Conservation (phyloP, 2,329 filamentous ascomycete genomes). For the Aspergillus oerlinghausenensis region DNA sequence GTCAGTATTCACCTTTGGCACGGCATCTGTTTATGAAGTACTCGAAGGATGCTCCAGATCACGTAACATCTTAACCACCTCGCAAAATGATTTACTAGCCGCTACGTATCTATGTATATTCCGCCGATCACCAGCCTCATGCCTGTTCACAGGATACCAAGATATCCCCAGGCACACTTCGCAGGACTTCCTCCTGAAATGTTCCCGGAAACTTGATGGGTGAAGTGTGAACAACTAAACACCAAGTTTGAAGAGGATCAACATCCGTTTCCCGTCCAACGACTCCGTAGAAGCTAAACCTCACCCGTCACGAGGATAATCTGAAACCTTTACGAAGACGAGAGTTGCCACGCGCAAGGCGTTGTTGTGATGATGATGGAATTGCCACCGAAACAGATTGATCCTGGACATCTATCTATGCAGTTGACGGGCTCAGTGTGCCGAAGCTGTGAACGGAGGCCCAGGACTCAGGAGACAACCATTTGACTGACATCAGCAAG, state of each 20-base stretch:
- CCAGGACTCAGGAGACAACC: neutral
- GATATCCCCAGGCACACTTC: neutral
- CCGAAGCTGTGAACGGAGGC: neutral
- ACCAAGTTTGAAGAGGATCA: no score
- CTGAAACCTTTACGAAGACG: neutral
- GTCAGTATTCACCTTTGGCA: neutral
- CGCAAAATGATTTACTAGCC: neutral
- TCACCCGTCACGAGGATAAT: neutral
- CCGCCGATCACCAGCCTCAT: neutral
- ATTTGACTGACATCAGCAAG: neutral
- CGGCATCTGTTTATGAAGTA: neutral
- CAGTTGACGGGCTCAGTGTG: no score
- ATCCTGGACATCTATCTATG: no score
- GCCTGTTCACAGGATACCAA: neutral
- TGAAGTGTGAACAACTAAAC: no score
- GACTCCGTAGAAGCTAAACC: neutral
- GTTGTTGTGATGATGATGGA: neutral
- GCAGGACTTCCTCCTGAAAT: neutral
- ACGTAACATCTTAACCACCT: neutral
- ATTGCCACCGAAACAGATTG: neutral
- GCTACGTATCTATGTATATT: neutral
- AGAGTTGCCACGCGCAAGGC: neutral
- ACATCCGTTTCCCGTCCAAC: neutral
- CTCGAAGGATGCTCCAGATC: neutral
- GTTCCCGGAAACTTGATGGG: neutral